Base-by-base conservation (phyloP, 2,329 filamentous ascomycete species). In the Ophiocordyceps polyrhachis-furcata region DNA sequence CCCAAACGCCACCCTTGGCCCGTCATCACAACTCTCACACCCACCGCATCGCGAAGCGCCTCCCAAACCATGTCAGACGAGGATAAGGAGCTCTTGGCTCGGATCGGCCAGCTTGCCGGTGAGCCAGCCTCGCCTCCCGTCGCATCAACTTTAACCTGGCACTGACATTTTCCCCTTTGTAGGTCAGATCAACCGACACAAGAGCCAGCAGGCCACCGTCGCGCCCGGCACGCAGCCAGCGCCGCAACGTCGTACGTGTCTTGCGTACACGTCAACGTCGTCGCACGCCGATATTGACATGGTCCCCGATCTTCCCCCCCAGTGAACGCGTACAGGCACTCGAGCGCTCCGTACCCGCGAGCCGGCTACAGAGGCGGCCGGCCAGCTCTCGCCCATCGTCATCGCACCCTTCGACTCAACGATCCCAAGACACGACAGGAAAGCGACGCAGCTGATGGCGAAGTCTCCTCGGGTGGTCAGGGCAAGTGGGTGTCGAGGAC, bases 121-220 rank as follows among this genome's bases (percentile, higher is more conserved):
- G 58, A 41, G 61, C 56, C 41, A 37, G 11, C 13, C 6, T 17
- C 11, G 14, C 12, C 29, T 12, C 31, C 21, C 40, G 21, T 28
- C 40, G 40, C 40, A 14, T n/a, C 14, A 4, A n/a, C 40, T 13
- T 29, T n/a, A 21, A 15, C 17, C 12, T 23, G 40, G 21, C 40
- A n/a, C n/a, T 42, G 40, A 42, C 40, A 13, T 13, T 14, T 50
- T 49, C 38, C n/a, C n/a, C n/a, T 37, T 11, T 50, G 9, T 21
- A 86, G 82, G 81, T 52, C 80, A 83, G 62, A 89, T 91, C 57
- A 87, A 87, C 58, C 76, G 79, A 44, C 79, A 83, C 64, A 87
- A 83, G 60, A 83, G 74, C 50, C 73, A 79, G 49, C 70, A 74
- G 50, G 58, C 66, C 31, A 66, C 65, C 38, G 47, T 62, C 28